Conservation (phyloP, 345 rosid species). For the Salix udensis region DNA sequence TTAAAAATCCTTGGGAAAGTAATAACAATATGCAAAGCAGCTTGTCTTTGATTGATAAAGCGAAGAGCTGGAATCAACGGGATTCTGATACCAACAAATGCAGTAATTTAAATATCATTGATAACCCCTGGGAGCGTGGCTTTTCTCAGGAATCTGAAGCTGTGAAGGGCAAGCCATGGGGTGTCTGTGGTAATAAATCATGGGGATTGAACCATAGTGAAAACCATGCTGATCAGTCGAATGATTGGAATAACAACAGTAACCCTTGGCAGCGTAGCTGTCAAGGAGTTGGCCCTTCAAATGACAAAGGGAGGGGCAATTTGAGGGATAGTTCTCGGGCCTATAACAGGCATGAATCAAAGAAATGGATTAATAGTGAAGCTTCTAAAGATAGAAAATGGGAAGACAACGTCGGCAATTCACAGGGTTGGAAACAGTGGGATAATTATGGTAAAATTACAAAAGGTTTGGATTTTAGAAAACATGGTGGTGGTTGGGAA, state of each 20-base stretch:
- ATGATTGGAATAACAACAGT: conserved; percentile 6
- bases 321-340: conserved; percentile 20
- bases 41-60: conserved; percentile 17
- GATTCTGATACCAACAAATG: conserved; percentile 16
- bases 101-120: conserved; percentile 11
- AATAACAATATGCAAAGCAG: conserved; percentile 6
- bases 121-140: conserved; percentile 46
- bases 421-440: conserved; percentile 11
- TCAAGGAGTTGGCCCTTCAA: conserved; percentile 8
- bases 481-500: conserved; percentile 33
- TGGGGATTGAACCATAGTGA: conserved; percentile 8
- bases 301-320: conserved; percentile 25
- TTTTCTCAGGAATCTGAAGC: conserved; percentile 25
- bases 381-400: conserved; percentile 5
- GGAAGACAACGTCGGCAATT: not conserved
- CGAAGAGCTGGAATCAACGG: conserved; percentile 31
- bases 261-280: conserved; percentile 18
- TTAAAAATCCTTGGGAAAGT: conserved; percentile 41
- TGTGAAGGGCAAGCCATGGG: conserved; percentile 21
- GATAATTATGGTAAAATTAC: conserved; percentile 14
- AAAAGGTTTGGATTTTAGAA: conserved; percentile 30
- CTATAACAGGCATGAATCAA: conserved; percentile 20
- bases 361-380: conserved; percentile 10
- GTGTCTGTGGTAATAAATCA: conserved; percentile 1
- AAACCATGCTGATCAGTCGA: not conserved